Evolutionary conservation across 768 basidiomycete genomes (phyloP), one percentile per base, ranked within the genome.

Genomic region (Calvatia gigantea): DNA sequence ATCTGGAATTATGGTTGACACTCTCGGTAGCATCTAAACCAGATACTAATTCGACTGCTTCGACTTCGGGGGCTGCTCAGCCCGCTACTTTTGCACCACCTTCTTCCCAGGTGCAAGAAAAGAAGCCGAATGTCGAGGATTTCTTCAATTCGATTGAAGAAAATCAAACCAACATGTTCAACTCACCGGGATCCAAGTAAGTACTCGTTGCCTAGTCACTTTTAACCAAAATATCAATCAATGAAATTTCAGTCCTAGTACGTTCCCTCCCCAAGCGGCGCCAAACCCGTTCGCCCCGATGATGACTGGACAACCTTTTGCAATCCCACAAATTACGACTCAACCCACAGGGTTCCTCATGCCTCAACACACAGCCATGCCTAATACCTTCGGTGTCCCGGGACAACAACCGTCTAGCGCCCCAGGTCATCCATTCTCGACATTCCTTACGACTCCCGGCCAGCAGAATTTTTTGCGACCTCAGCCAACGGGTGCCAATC

Each of bases 101-200:
- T 5, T 6, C 49, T 51, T 41, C 60, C 14, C 59, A 66, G 38
- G 53, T 45, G 43, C 75, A 75, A 55, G 61, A 70, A 31, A 69
- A 69, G n/a, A 75, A 69, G 58, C 83, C 82, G 54, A 78, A 77
- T 29, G 74, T 86, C 52, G 70, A 83, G 17, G 96, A 98, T 70
- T 94, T 99, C 75, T 97, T 99, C 71, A 71, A 77, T 25, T 82
- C 90, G 4, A 96, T 99, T 61, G 94, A 97, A 67, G 79, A 82
- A 51, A 85, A 88, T 54, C 87, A 91, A 64, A 78, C 84, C 7
- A 76, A 81, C n/a, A 83, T 83, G 75, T 86, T 86, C 66, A 84
- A 84, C 58, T 81, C 86, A 6, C 78, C 82, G 58, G 77, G 79
- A 5, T 77, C 78, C 64, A 84, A 81, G 86, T 84, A 71, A 60